Evolutionary conservation across 352 stramenopile species (phyloP), one percentile per base, ranked within the genome.

Genomic region (Blastocystis sp.): DNA sequence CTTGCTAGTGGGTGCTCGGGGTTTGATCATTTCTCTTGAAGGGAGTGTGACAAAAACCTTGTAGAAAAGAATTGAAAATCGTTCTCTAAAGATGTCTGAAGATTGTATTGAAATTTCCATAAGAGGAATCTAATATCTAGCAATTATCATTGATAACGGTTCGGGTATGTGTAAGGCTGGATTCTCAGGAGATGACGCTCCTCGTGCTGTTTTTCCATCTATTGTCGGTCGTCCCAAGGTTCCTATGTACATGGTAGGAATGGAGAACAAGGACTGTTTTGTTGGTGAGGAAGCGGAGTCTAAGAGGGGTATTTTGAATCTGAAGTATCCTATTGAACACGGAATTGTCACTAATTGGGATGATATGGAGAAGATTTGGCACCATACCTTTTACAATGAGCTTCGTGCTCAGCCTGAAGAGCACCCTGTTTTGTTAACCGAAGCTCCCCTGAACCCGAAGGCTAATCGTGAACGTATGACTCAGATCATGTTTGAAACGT

Each of bases 301-400:
- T n/a, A 97, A 96, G 91, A 93, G 94, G 88, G 93, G 93, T 80
- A 93, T 97, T 39, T 89, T 97, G 46, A 97, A 92, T 42, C 89
- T 97, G 88, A 93, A 97, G 90, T 98, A 98, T 89, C 95, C 96
- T 16, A 98, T 98, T 77, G 95, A 98, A 90, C 95, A 98, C 91
- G 96, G 96, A 83, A 98, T 99, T 88, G 93, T 96, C 9, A 95
- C 92, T 46, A 93, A 95, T 89, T 95, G 93, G 93, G 92, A 95
- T 89, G 92, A 94, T 88, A 98, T 99, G 96, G 95, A 98, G 91
- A 98, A 98, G 93, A 98, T 98, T 88, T 99, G 96, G 96, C 93
- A 98, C 91, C 95, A 98, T 93, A 98, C 95, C 88, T 98, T 98
- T 91, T 98, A 98, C 93, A 98, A 99, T 93, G 94, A 92, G 90